Evolutionary conservation across 306 rosid genomes (phyloP).

Genomic region (Vigna radiata): DNA sequence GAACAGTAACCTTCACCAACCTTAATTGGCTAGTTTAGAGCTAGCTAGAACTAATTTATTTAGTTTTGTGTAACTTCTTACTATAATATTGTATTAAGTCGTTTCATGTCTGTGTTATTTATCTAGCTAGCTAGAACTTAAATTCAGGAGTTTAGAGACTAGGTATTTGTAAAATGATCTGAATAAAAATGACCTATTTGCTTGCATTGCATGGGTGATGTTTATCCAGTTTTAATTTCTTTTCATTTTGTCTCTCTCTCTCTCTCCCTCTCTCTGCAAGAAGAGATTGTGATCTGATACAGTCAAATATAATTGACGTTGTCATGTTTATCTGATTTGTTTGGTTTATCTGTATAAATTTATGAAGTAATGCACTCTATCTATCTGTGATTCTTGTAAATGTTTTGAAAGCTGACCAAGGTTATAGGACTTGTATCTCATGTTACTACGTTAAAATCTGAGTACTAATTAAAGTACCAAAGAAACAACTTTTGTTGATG

Average conservation of each 20-base stretch:
- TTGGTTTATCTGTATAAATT: slow-evolving; percentile 6
- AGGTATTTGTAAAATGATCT: slow-evolving; percentile 47
- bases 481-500: background rate
- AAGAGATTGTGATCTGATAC: slow-evolving; percentile 1
- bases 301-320: slow-evolving; percentile 11
- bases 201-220: slow-evolving; percentile 25
- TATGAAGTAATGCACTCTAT: background rate
- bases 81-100: background rate
- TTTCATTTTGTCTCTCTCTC: slow-evolving; percentile 9
- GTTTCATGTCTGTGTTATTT: slow-evolving; percentile 35
- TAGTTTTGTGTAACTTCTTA: slow-evolving; percentile 31
- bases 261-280: background rate
- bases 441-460: background rate
- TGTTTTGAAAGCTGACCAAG: background rate
- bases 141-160: slow-evolving; percentile 30
- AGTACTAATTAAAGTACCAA: background rate
- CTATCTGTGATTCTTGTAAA: background rate
- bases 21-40: slow-evolving; percentile 27
- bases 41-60: background rate
- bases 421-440: background rate
- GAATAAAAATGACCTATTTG: slow-evolving; percentile 30
- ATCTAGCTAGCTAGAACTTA: slow-evolving; percentile 43
- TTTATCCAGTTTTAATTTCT: slow-evolving; percentile 9
- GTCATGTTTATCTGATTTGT: slow-evolving; percentile 29
- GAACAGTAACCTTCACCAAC: background rate